Evolutionary conservation across 805 yeast genomes (phyloP).

Genomic region (Aciculoconidium aculeatum): DNA sequence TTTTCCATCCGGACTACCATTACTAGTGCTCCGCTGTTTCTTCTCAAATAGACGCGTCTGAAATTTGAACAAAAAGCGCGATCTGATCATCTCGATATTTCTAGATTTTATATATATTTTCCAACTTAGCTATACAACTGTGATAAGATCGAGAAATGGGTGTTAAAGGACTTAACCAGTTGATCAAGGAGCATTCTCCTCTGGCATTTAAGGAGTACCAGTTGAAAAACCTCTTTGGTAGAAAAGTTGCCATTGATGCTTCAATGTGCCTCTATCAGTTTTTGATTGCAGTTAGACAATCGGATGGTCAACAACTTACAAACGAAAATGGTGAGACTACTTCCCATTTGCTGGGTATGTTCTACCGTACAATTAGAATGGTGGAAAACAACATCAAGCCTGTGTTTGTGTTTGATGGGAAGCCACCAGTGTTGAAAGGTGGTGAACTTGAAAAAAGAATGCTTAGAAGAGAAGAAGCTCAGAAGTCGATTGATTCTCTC

Average conservation of each 20-base stretch:
- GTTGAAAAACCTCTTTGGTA: constrained; percentile 80
- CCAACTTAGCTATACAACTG: background rate
- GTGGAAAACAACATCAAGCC: constrained; percentile 95
- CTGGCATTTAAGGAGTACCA: constrained; percentile 69
- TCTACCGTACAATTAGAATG: constrained; percentile 85
- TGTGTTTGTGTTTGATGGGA: constrained; percentile 94
- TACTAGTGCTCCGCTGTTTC: too few species aligned
- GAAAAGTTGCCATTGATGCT: constrained; percentile 96
- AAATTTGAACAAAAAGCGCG: too few species aligned
- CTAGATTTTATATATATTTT: constrained; percentile 1
- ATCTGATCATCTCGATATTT: too few species aligned
- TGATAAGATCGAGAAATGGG: too few species aligned
- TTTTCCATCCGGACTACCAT: too few species aligned
- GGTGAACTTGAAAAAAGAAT: constrained; percentile 88
- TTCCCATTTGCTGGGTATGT: constrained; percentile 94
- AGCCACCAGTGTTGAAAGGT: constrained; percentile 90
- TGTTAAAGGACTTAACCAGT: constrained; percentile 61
- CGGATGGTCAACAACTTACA: constrained; percentile 90
- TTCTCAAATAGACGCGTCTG: too few species aligned
- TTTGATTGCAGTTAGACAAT: constrained; percentile 92
- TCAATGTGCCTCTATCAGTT: constrained; percentile 97
- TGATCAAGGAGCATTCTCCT: constrained; percentile 88
- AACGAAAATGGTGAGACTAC: constrained; percentile 86
- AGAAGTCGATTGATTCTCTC: constrained; percentile 62
- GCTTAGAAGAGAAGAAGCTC: constrained; percentile 77